Base-by-base conservation (phyloP, 1,284 basidiomycete species). In the Pisolithus thermaeus region DNA sequence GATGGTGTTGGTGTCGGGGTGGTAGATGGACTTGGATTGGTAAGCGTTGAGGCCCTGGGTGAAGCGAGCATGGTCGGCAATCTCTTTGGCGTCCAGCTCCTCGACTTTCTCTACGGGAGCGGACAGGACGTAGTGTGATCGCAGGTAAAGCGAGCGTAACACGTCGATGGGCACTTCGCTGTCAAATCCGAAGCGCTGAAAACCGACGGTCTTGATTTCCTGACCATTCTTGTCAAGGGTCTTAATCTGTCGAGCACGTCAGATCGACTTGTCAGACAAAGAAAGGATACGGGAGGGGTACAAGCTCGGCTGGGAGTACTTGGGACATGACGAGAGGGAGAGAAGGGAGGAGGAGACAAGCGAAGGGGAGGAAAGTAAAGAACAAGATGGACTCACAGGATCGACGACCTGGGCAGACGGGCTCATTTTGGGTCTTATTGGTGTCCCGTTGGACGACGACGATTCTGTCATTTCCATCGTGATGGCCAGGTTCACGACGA, bases 141-240 rank as follows among this genome's bases (percentile, higher is more conserved):
- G 85, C 47, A 96, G 81, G 73, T 96, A 96, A 51, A 96, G 79
- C 22, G 84, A 81, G 48, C 92, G 87, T 47, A 95, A 80, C 57
- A 80, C 74, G 56, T 91, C 85, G 60, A 92, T 71, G 50, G 86
- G 68, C 56, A 94, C 89, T 62, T 86, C 80, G 62, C 85, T 88
- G 71, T 95, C 86, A 69, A 96, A 96, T 22, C 90, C 91, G 61
- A 94, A 93, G 52, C 85, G 81, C 61, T 87, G 70, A 69, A 86
- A 83, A 49, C 92, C 92, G 47, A 95, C 91, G 27, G 80, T 74
- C 48, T 73, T 82, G 62, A 92, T 90, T 64, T 86, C 83, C n/a
- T 78, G 61, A 41, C 87, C 88, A 52, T 80, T 76, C 72, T 86
- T 89, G 67, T 89, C 88, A 52, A 88, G 67, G 43, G 80, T 81